A percentile compares a stretch with the other conserved stretches of the same genome.
Conservation (phyloP, 148 eudicot species). For the Chenopodium berlandieri region DNA sequence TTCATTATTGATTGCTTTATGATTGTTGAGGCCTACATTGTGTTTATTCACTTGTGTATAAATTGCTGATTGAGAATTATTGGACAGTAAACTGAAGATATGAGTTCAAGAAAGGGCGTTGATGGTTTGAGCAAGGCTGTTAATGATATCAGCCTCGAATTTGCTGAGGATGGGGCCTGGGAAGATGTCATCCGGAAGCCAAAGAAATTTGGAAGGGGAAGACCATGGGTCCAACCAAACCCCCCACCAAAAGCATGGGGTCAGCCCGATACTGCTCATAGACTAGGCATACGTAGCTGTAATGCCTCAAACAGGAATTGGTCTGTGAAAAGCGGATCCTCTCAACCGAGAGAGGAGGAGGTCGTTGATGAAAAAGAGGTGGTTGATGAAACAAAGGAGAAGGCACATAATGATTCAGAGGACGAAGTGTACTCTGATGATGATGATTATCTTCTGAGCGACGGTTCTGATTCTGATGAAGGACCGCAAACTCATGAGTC, state of each 20-base stretch:
- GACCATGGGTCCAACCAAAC: conserved; percentile 33
- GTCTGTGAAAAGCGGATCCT: conserved; percentile 23
- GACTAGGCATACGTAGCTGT: conserved; percentile 31
- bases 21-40: not conserved
- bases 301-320: conserved; percentile 38
- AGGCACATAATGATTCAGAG: conserved; percentile 24
- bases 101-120: conserved; percentile 28
- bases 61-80: not conserved
- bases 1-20: not conserved
- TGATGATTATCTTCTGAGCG: conserved; percentile 52
- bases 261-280: conserved; percentile 35
- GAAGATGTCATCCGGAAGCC: conserved; percentile 41
- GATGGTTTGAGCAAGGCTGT: conserved; percentile 43
- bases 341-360: conserved; percentile 23
- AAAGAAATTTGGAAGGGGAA: conserved; percentile 34
- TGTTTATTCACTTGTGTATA: not conserved
- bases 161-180: conserved; percentile 51
- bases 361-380: not conserved
- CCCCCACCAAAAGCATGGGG: conserved; percentile 52
- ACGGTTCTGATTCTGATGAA: conserved; percentile 57
- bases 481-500: conserved; percentile 49
- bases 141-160: conserved; percentile 33
- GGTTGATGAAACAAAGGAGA: conserved; percentile 4
- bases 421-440: conserved; percentile 44
- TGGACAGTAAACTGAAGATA: conserved; percentile 21